Evolutionary conservation across 768 basidiomycete genomes (phyloP), one percentile per base, ranked within the genome.

Genomic region (Lactifluus hygrophoroides): DNA sequence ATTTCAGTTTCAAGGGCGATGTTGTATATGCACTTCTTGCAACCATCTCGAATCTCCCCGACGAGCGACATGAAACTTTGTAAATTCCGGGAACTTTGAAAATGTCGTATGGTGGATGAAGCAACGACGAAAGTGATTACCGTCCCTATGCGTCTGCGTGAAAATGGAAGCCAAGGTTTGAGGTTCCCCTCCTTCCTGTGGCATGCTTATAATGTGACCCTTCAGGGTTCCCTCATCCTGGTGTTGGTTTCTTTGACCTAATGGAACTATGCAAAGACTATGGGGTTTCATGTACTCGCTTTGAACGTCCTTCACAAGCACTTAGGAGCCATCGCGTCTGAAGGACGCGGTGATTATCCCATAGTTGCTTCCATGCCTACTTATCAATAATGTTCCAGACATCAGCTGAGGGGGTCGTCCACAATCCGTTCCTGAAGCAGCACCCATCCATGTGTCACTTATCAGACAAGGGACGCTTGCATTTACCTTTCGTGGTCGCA

Each of bases 31-130:
- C 27, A 3, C 23, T 56, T 1, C 40, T 50, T 1, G 1, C 1
- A 3, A 56, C 48, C 2, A 48, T 56, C 38, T n/a, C 37, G 3
- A 25, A 11, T 35, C 50, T 32, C 3, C 55, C 43, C 19, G 21
- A 19, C 23, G 14, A 14, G 28, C 1, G 9, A 3, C 17, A 30
- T 16, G 3, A 17, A 0, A 6, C 21, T 2, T 55, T 3, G 45
- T 55, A 14, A 55, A 55, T 19, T 55, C 54, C 54, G 10, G 54
- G 54, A 21, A 55, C 54, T n/a, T 0, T 44, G 54, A 1, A 55
- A 55, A 25, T 55, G 35, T 10, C 54, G 45, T 3, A 47, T 47
- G 45, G 54, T 55, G 1, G 46, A 56, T 34, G 30, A 48, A 48
- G 19, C 48, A n/a, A 25, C 19, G 6, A 48, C 2, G 3, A 30